Percentiles rank a stretch among this genome's conserved stretches.
These are phyloP conservation scores for Crepidotus variabilis DNA, from an alignment of 768 basidiomycete genomes.

Conservation along the genomic window DNA sequence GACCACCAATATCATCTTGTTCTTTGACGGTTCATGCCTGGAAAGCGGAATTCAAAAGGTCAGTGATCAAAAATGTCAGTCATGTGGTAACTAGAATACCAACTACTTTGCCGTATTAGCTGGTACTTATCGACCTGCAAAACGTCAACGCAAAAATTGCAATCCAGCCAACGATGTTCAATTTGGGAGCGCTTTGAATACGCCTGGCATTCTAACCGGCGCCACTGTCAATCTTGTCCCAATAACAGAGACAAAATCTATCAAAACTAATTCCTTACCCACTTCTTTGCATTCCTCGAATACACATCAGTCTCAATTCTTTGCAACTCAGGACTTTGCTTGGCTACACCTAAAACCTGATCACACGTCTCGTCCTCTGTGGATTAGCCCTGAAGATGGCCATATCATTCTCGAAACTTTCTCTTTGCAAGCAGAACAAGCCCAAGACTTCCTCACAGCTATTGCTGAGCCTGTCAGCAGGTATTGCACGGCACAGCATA, in stretches of 20 bases:
- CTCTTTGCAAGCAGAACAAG: conserved; percentile 95
- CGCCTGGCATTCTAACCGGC: conserved; percentile 56
- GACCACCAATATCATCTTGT: background rate
- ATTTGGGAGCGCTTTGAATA: conserved; percentile 50
- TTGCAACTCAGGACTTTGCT: conserved; percentile 82
- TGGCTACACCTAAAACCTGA: conserved; percentile 86
- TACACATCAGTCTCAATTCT: conserved; percentile 74
- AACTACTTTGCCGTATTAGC: conserved; percentile 15
- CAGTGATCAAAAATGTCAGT: conserved; percentile 11
- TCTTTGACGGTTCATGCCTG: conserved; percentile 24
- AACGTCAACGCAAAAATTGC: conserved; percentile 39
- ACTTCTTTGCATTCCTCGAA: conserved; percentile 51
- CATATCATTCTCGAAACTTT: conserved; percentile 97
- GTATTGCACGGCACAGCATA: conserved; percentile 50
- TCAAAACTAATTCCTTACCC: conserved; percentile 36
- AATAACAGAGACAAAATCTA: conserved; percentile 59
- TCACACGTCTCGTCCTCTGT: conserved; percentile 88
- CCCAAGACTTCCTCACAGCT: conserved; percentile 96
- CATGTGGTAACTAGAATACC: conserved; percentile 3
- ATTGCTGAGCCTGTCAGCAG: conserved; percentile 99
- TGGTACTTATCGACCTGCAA: conserved; percentile 31
- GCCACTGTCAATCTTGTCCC: conserved; percentile 89
- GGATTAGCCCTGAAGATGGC: conserved; percentile 92
- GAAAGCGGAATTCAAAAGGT: conserved; percentile 38
- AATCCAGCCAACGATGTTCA: conserved; percentile 55